Evolutionary conservation across 345 rosid genomes (phyloP).

Genomic region (Limnanthes douglasii): DNA sequence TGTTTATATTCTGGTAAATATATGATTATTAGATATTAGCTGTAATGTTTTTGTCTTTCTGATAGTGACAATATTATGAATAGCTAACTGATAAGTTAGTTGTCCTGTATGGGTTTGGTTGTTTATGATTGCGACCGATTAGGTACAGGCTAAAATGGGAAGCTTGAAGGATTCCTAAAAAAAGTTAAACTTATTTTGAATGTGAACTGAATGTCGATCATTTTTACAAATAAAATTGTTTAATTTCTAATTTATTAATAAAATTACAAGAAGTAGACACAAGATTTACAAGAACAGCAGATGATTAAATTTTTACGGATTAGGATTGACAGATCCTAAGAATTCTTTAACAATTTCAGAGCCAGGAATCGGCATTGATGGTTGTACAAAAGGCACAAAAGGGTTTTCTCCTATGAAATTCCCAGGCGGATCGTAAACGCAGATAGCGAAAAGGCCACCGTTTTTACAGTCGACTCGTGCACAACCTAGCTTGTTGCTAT

Average conservation of each 20-base stretch:
- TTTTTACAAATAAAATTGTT: too few species aligned
- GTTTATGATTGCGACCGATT: conserved; percentile 1
- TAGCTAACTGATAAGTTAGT: too few species aligned
- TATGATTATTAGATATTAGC: neutral
- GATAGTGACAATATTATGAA: too few species aligned
- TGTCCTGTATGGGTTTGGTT: too few species aligned
- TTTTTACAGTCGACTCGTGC: conserved; percentile 13
- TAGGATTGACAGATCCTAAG: too few species aligned
- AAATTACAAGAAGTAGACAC: too few species aligned
- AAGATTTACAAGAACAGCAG: too few species aligned
- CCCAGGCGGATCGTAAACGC: conserved; percentile 38
- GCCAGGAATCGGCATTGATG: neutral
- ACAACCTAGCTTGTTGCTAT: conserved; percentile 23
- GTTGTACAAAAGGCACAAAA: neutral
- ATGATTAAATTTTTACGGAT: neutral
- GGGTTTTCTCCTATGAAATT: conserved; percentile 29
- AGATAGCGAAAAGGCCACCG: conserved; percentile 20
- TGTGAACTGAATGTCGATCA: too few species aligned
- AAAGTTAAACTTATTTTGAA: too few species aligned
- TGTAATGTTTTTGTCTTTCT: too few species aligned
- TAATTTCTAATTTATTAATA: too few species aligned
- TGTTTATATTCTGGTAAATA: neutral
- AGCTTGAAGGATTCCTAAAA: too few species aligned
- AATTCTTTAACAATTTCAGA: neutral
- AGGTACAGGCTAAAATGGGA: neutral